Evolutionary conservation across 495 filamentous ascomycete genomes (phyloP), one percentile per base, ranked within the genome.

Genomic region (Penicillium paxilli): DNA sequence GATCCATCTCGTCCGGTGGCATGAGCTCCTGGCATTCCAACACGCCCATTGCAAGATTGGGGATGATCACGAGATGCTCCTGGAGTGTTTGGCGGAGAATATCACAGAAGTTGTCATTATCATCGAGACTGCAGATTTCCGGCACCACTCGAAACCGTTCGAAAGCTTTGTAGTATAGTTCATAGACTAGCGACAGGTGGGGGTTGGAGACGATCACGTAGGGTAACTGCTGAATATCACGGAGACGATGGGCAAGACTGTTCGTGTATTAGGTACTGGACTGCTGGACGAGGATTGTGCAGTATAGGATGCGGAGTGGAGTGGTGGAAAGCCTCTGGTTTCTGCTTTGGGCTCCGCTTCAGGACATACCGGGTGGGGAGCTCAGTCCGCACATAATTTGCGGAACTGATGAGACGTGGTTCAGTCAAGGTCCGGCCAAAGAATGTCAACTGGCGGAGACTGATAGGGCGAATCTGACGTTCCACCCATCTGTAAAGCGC

Each of bases 131-230:
- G 62, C 86, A 87, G 54, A 98, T 87, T 58, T 96, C 90, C 21
- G 83, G 84, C 19, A 98, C 79, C 45, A 87, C 84, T 22, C 94
- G 88, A 47, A 96, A 86, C 48, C 77, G 85, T 58, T 99, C 95
- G 59, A 99, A 99, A 19, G 94, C 94, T 58, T 85, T 85, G 73
- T 96, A 96, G 75, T 99, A 99, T 5, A 97, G 78, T 65, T 98
- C 92, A 74, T 98, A 98, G 12, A 98, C 95, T 53, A 93, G 85
- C 55, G 87, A 91, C 50, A 99, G 86, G 64, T 98, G 89, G 10
- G 84, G 84, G 64, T 99, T 99, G n/a, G 91, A 91, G 16, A 98
- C 89, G 26, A 97, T 93, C 11, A 95, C 91, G 63, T 96, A 99
- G 17, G 94, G 94, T 38, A 99, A 76, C 51, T 88, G 92, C 73